phyloP scores from a whole-genome alignment of 2,329 filamentous ascomycete genomes.

The Ophiocordyceps sinensis region DNA sequence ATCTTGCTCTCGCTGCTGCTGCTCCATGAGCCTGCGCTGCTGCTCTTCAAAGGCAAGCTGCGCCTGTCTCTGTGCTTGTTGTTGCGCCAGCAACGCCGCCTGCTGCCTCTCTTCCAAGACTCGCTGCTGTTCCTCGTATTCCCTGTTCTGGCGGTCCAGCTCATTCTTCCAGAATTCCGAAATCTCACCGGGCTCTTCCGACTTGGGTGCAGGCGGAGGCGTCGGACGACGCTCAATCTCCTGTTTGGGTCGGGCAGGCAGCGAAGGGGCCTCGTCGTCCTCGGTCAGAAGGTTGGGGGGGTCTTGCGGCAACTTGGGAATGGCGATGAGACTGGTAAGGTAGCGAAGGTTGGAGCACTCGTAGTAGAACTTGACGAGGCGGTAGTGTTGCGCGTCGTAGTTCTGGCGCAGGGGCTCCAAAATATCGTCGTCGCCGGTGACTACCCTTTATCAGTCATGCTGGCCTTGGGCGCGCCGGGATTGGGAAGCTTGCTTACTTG shows the following conservation, averaged over 20 bases:
- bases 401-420: conserved; percentile 74
- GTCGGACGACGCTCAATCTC: conserved; percentile 56
- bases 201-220: conserved; percentile 51
- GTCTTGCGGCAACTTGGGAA: conserved; percentile 89
- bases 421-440: conserved; percentile 86
- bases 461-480: neutral
- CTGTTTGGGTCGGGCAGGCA: conserved; percentile 69
- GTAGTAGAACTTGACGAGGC: conserved; percentile 95
- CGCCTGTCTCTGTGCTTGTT: conserved; percentile 69
- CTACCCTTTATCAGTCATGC: conserved; percentile 24
- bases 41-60: conserved; percentile 96
- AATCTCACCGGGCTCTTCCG: conserved; percentile 83
- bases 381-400: conserved; percentile 93
- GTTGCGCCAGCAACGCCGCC: conserved; percentile 64
- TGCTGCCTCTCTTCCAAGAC: conserved; percentile 79
- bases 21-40: conserved; percentile 72
- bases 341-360: conserved; percentile 97
- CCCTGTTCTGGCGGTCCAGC: conserved; percentile 76
- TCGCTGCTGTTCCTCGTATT: conserved; percentile 88
- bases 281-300: conserved; percentile 79
- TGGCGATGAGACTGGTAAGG: conserved; percentile 87
- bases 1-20: conserved; percentile 82
- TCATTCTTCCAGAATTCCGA: conserved; percentile 97
- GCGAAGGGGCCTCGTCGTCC: conserved; percentile 67
- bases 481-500: conserved; percentile 40